Evolutionary conservation across 345 rosid genomes (phyloP), one percentile per base, ranked within the genome.

Genomic region (Cardamine chenopodiifolia): DNA sequence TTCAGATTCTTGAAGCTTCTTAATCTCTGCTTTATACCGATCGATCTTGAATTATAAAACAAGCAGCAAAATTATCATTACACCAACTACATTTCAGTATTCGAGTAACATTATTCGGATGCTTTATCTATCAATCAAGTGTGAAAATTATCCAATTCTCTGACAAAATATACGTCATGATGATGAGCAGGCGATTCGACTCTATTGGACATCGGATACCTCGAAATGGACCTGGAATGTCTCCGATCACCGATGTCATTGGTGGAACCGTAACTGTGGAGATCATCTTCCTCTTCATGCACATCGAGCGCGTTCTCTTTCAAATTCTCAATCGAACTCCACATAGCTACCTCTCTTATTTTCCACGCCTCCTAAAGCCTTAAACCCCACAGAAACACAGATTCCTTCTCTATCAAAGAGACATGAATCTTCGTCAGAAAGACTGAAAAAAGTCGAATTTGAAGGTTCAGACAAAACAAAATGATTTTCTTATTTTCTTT

Each of bases 271-370:
- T 83, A 83, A 81, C 87, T 90, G 85, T 66, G 80, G 68, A 84
- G 78, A 76, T 71, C 59, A 1, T 81, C 85, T 44, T 86, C 91
- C 0, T 82, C 86, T 25, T 80, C 86, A 31, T 87, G 93, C 7
- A 89, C 96, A 76, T 85, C 96, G 55, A 85, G 89, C 14, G 86
- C 90, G 76, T 85, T 93, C 81, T 86, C 92, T 68, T 89, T 90
- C 84, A 87, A 79, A 85, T 79, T 85, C 53, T 86, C 91, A 47
- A 90, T 82, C 57, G 90, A 86, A 79, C 86, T 84, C 93, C 86
- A 84, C 98, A 93, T 93, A 31, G 19, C 71, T 50, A n/a, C 60
- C 60, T 50, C 35, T 31, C 29, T 44, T 42, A n/a, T 42, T 19
- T 52, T 19, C 62, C 7, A 65, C 17, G 35, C 28, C 47, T 15